Evolutionary conservation across 169 alveolate genomes (phyloP).

Genomic region (Eimeria mitis): DNA sequence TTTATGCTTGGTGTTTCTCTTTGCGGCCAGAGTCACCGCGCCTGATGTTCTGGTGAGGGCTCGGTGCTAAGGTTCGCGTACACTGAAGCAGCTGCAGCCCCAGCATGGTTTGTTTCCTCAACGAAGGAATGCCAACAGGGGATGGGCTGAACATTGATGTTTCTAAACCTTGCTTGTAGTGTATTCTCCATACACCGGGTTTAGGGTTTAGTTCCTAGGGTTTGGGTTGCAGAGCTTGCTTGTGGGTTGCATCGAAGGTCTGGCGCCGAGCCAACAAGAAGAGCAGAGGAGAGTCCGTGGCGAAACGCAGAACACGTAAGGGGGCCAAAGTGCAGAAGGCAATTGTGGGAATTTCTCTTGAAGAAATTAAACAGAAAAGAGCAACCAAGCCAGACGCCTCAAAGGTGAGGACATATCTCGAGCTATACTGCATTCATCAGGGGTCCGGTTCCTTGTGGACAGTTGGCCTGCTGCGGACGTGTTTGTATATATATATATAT

Average conservation of each 20-base stretch:
- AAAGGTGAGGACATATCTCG: constrained; percentile 28
- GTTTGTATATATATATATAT: too few relatives aligned
- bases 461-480: too few relatives aligned
- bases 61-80: constrained; percentile 73
- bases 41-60: constrained; percentile 49
- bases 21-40: constrained; percentile 70
- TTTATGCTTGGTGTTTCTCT: background rate
- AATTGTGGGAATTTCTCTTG: constrained; percentile 98
- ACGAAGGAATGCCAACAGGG: background rate
- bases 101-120: constrained; percentile 16
- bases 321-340: constrained; percentile 96
- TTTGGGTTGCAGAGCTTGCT: background rate
- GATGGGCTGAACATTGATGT: background rate
- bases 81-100: constrained; percentile 6
- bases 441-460: too few relatives aligned
- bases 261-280: constrained; percentile 99
- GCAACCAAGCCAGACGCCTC: constrained; percentile 77
- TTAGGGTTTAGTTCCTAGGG: background rate
- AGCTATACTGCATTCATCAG: too few relatives aligned
- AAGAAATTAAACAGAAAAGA: constrained; percentile 92
- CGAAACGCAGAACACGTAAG: constrained; percentile 87
- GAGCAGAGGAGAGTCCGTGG: constrained; percentile 83
- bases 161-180: background rate
- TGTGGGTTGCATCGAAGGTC: constrained; percentile 84
- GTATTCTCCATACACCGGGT: background rate